Conservation (phyloP, 805 yeast species). For the Cyberlindnera euphorbiae region DNA sequence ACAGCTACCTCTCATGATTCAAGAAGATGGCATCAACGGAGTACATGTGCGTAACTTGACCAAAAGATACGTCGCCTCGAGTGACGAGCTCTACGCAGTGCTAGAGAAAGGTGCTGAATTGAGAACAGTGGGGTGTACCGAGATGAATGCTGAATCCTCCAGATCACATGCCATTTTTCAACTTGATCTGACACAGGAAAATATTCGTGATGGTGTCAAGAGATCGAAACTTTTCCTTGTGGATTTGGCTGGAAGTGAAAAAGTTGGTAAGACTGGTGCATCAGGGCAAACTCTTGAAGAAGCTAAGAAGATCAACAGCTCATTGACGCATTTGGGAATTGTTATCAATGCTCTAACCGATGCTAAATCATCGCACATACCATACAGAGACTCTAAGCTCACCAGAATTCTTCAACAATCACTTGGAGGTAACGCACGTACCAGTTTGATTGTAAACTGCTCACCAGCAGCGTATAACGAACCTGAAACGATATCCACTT, state of each 20-base stretch:
- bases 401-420: slow-evolving; percentile 77
- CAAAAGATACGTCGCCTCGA: slow-evolving; percentile 52
- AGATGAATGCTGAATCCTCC: slow-evolving; percentile 69
- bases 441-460: slow-evolving; percentile 68
- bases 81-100: slow-evolving; percentile 52
- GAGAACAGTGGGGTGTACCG: slow-evolving; percentile 57
- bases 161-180: slow-evolving; percentile 80
- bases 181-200: slow-evolving; percentile 59
- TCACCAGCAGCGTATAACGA: slow-evolving; percentile 57
- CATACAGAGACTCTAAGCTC: slow-evolving; percentile 74
- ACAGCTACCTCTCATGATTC: slow-evolving; percentile 40
- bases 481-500: slow-evolving; percentile 62
- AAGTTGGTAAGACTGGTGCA: slow-evolving; percentile 72
- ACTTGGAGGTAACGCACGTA: slow-evolving; percentile 77
- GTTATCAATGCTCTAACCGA: slow-evolving; percentile 79
- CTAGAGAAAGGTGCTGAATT: slow-evolving; percentile 53
- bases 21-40: slow-evolving; percentile 61
- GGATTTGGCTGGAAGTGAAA: slow-evolving; percentile 87
- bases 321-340: slow-evolving; percentile 72
- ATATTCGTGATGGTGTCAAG: slow-evolving; percentile 51
- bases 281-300: slow-evolving; percentile 72
- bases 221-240: slow-evolving; percentile 66
- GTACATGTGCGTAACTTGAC: slow-evolving; percentile 68
- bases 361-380: slow-evolving; percentile 57
- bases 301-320: slow-evolving; percentile 77